A percentile compares a stretch with the other conserved stretches of the same genome.
Conservation (phyloP, 768 basidiomycete species). For the Pleurotus djamor region DNA sequence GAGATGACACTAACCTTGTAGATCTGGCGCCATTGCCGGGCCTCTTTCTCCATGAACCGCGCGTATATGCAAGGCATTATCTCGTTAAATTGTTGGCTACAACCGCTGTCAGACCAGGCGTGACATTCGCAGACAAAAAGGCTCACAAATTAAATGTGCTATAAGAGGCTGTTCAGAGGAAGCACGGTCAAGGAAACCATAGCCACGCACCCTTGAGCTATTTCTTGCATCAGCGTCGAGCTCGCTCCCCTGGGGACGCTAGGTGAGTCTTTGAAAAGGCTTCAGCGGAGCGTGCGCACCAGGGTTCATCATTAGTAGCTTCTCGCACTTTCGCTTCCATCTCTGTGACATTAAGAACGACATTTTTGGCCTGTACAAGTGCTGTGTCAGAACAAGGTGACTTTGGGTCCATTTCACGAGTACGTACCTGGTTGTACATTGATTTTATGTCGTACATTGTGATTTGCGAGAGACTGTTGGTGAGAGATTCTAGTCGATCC, state of each 20-base stretch:
- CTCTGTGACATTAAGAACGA: conserved; percentile 94
- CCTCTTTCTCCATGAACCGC: conserved; percentile 98
- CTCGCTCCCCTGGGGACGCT: conserved; percentile 80
- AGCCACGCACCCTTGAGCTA: conserved; percentile 84
- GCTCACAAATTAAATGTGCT: conserved; percentile 98
- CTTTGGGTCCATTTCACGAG: too few species aligned
- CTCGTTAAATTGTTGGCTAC: conserved; percentile 96
- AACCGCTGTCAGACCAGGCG: not conserved
- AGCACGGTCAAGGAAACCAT: conserved; percentile 7
- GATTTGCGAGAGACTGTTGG: conserved; percentile 74
- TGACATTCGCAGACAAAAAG: conserved; percentile 3
- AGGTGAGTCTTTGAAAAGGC: conserved; percentile 1
- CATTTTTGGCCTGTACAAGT: conserved; percentile 78
- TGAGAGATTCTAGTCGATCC: conserved; percentile 79
- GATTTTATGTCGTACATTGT: conserved; percentile 93
- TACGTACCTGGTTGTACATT: conserved; percentile 84
- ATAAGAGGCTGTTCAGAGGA: not conserved
- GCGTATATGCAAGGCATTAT: conserved; percentile 98
- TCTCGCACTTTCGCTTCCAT: conserved; percentile 97
- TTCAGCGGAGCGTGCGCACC: conserved; percentile 55
- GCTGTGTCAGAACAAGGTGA: not conserved
- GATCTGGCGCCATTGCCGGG: conserved; percentile 96
- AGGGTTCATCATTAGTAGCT: conserved; percentile 97
- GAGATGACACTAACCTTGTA: conserved; percentile 71
- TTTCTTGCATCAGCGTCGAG: conserved; percentile 97